These are phyloP conservation scores for Leccinellum rugosiceps DNA, from an alignment of 768 basidiomycete species.

Conservation along the genomic window DNA sequence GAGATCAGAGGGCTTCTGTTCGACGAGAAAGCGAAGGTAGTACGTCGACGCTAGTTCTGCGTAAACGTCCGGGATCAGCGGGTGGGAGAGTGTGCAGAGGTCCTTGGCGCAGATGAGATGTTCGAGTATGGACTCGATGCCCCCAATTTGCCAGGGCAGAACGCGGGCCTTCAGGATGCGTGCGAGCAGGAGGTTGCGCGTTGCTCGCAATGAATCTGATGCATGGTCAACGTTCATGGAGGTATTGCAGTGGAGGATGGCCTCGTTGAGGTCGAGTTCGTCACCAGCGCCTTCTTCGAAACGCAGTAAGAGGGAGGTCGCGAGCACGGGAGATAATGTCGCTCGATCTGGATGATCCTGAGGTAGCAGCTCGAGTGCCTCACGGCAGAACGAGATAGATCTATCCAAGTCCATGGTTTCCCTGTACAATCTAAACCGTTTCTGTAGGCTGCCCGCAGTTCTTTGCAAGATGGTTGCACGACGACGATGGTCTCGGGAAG, in stretches of 20 bases:
- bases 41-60: constrained; percentile 21
- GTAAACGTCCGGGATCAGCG: constrained; percentile 21
- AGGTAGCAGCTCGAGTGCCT: constrained; percentile 21
- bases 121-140: constrained; percentile 26
- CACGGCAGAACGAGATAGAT: constrained; percentile 25
- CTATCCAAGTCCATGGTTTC: constrained; percentile 21
- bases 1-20: constrained; percentile 16
- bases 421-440: constrained; percentile 16
- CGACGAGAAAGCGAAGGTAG: constrained; percentile 26
- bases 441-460: constrained; percentile 16
- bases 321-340: constrained; percentile 13
- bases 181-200: constrained; percentile 20
- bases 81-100: constrained; percentile 17
- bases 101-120: constrained; percentile 26
- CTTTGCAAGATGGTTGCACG: constrained; percentile 14
- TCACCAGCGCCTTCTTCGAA: constrained; percentile 23
- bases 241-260: constrained; percentile 16
- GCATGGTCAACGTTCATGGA: not conserved
- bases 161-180: constrained; percentile 22
- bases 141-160: constrained; percentile 21
- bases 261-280: constrained; percentile 28
- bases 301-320: constrained; percentile 21
- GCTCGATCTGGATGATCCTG: constrained; percentile 14
- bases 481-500: constrained; percentile 14
- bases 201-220: constrained; percentile 12